phyloP scores from a whole-genome alignment of 2,329 filamentous ascomycete genomes.

The Lasiodiplodia hormozganensis region DNA sequence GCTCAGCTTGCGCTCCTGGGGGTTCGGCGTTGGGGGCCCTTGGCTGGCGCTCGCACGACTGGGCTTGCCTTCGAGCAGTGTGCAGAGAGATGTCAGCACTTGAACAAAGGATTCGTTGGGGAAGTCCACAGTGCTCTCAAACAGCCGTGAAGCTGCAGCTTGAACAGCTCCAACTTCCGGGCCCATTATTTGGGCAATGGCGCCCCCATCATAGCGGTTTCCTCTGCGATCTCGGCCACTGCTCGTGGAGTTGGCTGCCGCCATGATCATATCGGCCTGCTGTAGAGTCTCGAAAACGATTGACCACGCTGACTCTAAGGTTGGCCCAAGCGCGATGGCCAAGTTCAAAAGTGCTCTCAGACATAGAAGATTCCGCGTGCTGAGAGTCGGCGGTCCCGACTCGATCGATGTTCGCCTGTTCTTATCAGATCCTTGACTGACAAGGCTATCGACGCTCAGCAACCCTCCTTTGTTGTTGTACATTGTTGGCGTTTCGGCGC shows the following conservation, averaged over 20 bases:
- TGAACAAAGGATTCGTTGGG: conserved; percentile 81
- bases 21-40: conserved; percentile 8
- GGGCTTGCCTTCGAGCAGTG: conserved; percentile 61
- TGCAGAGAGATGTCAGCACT: conserved; percentile 77
- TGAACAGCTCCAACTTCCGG: conserved; percentile 88
- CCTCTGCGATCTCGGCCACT: conserved; percentile 33
- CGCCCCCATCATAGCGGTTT: conserved; percentile 37
- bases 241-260: conserved; percentile 46
- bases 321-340: conserved; percentile 91
- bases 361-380: conserved; percentile 88
- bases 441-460: conserved; percentile 74
- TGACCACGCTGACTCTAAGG: conserved; percentile 82
- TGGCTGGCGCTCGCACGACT: conserved; percentile 34
- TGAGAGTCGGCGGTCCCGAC: conserved; percentile 57
- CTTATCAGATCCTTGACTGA: conserved; percentile 67
- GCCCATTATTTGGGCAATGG: conserved; percentile 58
- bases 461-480: conserved; percentile 75
- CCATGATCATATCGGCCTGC: conserved; percentile 86
- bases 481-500: conserved; percentile 63
- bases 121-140: conserved; percentile 93
- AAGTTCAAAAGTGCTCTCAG: conserved; percentile 91
- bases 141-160: conserved; percentile 80
- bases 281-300: conserved; percentile 93
- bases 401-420: conserved; percentile 66
- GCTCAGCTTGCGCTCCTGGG: conserved; percentile 4